phyloP scores from a whole-genome alignment of 768 basidiomycete species.

The Boletus patriciae region DNA sequence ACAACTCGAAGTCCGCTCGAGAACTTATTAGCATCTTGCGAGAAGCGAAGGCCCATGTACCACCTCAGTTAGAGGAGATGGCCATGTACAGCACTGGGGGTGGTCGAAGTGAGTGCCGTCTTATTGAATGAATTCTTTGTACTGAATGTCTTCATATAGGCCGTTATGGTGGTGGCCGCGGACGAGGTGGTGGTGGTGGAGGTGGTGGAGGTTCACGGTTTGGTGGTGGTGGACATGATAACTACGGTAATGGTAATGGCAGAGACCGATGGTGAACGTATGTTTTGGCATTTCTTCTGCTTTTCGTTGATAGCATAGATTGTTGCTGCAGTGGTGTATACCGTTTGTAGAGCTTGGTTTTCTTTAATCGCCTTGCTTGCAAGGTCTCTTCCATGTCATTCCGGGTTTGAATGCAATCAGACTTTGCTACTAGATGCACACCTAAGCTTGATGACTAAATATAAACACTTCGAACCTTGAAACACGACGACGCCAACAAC shows the following conservation, averaged over 20 bases:
- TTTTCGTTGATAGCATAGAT: constrained; percentile 22
- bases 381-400: not conserved
- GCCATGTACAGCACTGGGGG: constrained; percentile 80
- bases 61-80: constrained; percentile 94
- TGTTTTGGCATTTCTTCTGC: not conserved
- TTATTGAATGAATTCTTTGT: not conserved
- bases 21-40: constrained; percentile 84
- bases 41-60: constrained; percentile 84
- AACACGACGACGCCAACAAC: not conserved
- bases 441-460: no score
- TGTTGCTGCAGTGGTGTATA: constrained; percentile 22
- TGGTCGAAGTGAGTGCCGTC: constrained; percentile 55
- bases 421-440: no score
- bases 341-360: constrained; percentile 22
- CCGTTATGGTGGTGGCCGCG: constrained; percentile 54
- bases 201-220: constrained; percentile 21
- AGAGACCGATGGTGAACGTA: constrained; percentile 27
- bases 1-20: constrained; percentile 91
- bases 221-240: constrained; percentile 25
- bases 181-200: constrained; percentile 27
- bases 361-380: constrained; percentile 1
- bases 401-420: no score
- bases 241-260: constrained; percentile 22
- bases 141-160: constrained; percentile 38
- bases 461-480: not conserved